Evolutionary conservation across 108 stramenopile genomes (phyloP).

Genomic region (Nitzschia sp.): DNA sequence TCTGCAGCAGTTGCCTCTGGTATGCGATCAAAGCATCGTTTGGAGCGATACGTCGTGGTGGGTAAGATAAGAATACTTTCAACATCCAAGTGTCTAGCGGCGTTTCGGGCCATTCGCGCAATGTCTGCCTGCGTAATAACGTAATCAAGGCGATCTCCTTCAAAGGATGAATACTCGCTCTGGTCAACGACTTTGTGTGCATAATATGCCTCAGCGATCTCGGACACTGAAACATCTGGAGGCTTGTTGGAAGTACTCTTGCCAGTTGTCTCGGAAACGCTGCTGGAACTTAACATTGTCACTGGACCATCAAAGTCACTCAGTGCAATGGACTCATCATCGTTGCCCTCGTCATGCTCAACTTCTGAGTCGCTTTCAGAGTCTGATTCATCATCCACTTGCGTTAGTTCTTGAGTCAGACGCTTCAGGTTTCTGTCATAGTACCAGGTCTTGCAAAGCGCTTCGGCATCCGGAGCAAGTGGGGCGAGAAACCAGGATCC

Average conservation of each 20-base stretch:
- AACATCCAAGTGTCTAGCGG: conserved; percentile 69
- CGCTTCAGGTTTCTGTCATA: conserved; percentile 4
- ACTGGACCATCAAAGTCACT: conserved; percentile 21
- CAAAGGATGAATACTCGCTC: conserved; percentile 11
- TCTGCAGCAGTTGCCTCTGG: neutral
- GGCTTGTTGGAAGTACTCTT: conserved; percentile 12
- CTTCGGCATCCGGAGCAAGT: conserved; percentile 21
- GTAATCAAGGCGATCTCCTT: conserved; percentile 59
- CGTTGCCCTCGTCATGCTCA: conserved; percentile 3
- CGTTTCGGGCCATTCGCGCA: conserved; percentile 71
- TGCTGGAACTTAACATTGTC: neutral
- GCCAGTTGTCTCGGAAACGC: neutral
- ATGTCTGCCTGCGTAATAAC: conserved; percentile 82
- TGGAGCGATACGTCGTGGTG: conserved; percentile 54
- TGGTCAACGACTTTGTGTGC: conserved; percentile 41
- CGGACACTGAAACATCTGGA: conserved; percentile 31
- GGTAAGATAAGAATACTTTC: conserved; percentile 63
- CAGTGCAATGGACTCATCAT: conserved; percentile 9
- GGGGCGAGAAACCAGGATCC: conserved; percentile 38
- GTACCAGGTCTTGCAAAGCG: neutral
- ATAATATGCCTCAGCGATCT: conserved; percentile 57
- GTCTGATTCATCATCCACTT: conserved; percentile 22
- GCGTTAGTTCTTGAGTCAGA: neutral
- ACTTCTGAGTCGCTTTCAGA: conserved; percentile 25
- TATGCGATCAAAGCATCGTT: neutral